phyloP scores from a whole-genome alignment of 2,329 filamentous ascomycete genomes.

The Fusarium incarnatum region DNA sequence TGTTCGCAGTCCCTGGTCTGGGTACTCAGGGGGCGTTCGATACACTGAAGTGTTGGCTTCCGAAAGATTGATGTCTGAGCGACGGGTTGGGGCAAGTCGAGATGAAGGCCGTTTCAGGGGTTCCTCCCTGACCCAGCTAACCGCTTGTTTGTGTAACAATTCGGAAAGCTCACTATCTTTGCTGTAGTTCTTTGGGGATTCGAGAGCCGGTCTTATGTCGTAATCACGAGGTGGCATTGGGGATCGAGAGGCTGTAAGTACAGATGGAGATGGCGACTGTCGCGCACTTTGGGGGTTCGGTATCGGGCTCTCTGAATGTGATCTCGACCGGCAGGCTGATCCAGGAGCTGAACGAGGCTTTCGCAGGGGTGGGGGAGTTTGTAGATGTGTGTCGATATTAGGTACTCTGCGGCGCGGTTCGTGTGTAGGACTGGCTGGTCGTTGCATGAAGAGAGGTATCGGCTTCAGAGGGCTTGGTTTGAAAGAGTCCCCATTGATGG shows the following conservation, averaged over 20 bases:
- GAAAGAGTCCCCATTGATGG: constrained; percentile 58
- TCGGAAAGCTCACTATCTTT: constrained; percentile 17
- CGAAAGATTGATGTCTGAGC: constrained; percentile 37
- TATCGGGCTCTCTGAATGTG: background rate
- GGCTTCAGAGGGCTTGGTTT: constrained; percentile 63
- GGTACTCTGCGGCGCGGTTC: constrained; percentile 19
- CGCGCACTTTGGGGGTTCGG: background rate
- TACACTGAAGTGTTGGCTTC: constrained; percentile 46
- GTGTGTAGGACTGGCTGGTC: constrained; percentile 34
- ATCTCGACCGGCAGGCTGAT: constrained; percentile 5
- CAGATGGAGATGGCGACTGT: constrained; percentile 6
- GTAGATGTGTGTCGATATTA: constrained; percentile 25
- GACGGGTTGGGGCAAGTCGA: constrained; percentile 40
- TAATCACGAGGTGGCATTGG: constrained; percentile 6
- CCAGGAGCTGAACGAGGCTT: constrained; percentile 16
- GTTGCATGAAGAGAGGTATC: constrained; percentile 61
- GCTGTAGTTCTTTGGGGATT: constrained; percentile 1
- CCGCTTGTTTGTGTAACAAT: constrained; percentile 26
- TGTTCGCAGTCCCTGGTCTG: constrained; percentile 26
- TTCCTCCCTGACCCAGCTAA: constrained; percentile 51
- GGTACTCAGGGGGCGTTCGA: constrained; percentile 48
- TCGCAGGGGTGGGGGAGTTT: constrained; percentile 14
- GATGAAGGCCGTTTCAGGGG: constrained; percentile 56
- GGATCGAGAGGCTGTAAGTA: background rate
- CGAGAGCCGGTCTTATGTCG: background rate